phyloP scores from a whole-genome alignment of 2,329 filamentous ascomycete genomes.

The Capronia coronata region DNA sequence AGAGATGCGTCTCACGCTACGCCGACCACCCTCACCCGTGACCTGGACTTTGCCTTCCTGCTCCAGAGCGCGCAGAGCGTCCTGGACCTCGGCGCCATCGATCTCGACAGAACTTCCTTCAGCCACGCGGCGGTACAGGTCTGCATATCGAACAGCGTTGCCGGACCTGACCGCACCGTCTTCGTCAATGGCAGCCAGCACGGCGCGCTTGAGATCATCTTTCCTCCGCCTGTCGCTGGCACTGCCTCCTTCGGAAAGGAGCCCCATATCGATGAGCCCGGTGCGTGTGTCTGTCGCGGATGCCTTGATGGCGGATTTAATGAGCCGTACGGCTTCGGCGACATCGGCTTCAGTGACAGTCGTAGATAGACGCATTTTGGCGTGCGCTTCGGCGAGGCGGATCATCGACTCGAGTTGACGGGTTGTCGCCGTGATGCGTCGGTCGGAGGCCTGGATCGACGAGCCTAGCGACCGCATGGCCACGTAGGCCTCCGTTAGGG shows the following conservation, averaged over 20 bases:
- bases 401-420: conserved; percentile 98
- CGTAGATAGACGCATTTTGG: conserved; percentile 83
- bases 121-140: conserved; percentile 64
- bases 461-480: conserved; percentile 91
- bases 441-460: conserved; percentile 78
- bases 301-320: conserved; percentile 90
- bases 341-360: conserved; percentile 78
- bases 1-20: conserved; percentile 70
- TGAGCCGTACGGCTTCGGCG: conserved; percentile 81
- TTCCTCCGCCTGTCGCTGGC: conserved; percentile 76
- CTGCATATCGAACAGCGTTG: conserved; percentile 66
- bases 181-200: conserved; percentile 68
- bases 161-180: conserved; percentile 43
- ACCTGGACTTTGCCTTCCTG: conserved; percentile 77
- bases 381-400: conserved; percentile 88
- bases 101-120: conserved; percentile 65
- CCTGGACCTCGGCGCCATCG: conserved; percentile 73
- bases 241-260: conserved; percentile 90
- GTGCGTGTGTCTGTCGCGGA: conserved; percentile 88
- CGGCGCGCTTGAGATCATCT: conserved; percentile 74
- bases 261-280: conserved; percentile 91
- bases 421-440: conserved; percentile 95
- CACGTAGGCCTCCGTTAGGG: conserved; percentile 81
- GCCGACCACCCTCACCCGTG: conserved; percentile 75
- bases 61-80: conserved; percentile 73